Percentiles rank a stretch among this genome's conserved stretches.
phyloP scores from a whole-genome alignment of 345 rosid species.

The Linum usitatissimum region DNA sequence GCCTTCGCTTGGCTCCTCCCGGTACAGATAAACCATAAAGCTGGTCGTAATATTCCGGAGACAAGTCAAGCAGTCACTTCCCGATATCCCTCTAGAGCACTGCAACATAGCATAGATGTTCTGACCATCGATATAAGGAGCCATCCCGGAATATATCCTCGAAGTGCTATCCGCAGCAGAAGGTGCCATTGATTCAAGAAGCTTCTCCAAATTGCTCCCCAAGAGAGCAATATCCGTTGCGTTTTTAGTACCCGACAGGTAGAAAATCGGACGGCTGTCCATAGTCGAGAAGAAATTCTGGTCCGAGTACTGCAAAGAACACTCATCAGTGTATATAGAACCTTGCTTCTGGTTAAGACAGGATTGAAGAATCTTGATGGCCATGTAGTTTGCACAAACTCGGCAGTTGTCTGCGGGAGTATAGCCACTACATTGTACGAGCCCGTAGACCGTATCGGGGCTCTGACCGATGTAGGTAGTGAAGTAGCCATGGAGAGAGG shows the following conservation, averaged over 20 bases:
- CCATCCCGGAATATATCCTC: background rate
- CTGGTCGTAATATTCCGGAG: background rate
- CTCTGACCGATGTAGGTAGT: constrained; percentile 23
- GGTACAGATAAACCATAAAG: background rate
- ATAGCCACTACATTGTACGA: constrained; percentile 56
- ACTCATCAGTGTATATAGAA: constrained; percentile 46
- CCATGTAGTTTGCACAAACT: constrained; percentile 32
- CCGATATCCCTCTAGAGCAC: background rate
- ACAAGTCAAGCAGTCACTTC: background rate
- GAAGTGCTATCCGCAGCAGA: background rate
- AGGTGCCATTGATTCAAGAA: background rate
- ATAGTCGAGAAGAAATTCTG: constrained; percentile 42
- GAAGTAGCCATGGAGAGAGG: constrained; percentile 30
- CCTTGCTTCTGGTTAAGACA: constrained; percentile 44
- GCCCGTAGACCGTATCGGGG: constrained; percentile 34
- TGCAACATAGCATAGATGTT: background rate
- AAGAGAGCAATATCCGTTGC: background rate
- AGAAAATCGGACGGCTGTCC: constrained; percentile 30
- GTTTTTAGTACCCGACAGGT: constrained; percentile 16
- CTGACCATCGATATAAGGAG: too few species aligned
- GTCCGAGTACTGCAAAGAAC: constrained; percentile 51
- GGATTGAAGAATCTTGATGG: constrained; percentile 28
- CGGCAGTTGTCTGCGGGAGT: constrained; percentile 35
- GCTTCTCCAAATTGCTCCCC: background rate
- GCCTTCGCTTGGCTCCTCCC: background rate